Conservation (phyloP, 495 filamentous ascomycete genomes). For the Haplographium delicatum region DNA sequence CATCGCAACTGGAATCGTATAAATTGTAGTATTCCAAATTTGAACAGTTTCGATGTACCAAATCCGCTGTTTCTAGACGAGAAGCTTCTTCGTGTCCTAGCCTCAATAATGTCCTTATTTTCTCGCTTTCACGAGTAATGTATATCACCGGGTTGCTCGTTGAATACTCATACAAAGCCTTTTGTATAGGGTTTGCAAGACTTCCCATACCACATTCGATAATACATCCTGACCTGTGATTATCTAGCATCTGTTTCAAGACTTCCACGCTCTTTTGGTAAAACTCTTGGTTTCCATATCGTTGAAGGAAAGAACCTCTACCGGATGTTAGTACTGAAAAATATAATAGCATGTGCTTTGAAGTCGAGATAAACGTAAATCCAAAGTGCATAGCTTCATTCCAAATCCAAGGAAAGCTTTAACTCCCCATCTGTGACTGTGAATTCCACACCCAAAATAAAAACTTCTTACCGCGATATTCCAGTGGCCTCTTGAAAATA, state of each 20-base stretch:
- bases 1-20: slow-evolving; percentile 38
- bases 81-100: slow-evolving; percentile 48
- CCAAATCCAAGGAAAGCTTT: too few relatives aligned
- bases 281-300: slow-evolving; percentile 55
- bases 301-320: slow-evolving; percentile 53
- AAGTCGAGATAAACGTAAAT: too few relatives aligned
- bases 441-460: too few relatives aligned
- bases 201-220: slow-evolving; percentile 66
- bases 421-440: too few relatives aligned
- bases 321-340: too few relatives aligned
- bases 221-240: slow-evolving; percentile 58
- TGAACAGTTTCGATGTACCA: slow-evolving; percentile 58
- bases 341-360: too few relatives aligned
- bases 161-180: slow-evolving; percentile 51
- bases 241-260: slow-evolving; percentile 60
- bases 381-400: too few relatives aligned
- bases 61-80: slow-evolving; percentile 47
- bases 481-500: slow-evolving; percentile 66
- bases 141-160: slow-evolving; percentile 70
- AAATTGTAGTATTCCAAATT: slow-evolving; percentile 81
- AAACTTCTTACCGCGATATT: too few relatives aligned
- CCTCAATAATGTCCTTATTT: slow-evolving; percentile 59
- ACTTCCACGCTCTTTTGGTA: slow-evolving; percentile 56
- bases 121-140: slow-evolving; percentile 61
- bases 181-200: slow-evolving; percentile 52